phyloP scores from a whole-genome alignment of 805 yeast genomes.

The Yarrowia yakushimensis region DNA sequence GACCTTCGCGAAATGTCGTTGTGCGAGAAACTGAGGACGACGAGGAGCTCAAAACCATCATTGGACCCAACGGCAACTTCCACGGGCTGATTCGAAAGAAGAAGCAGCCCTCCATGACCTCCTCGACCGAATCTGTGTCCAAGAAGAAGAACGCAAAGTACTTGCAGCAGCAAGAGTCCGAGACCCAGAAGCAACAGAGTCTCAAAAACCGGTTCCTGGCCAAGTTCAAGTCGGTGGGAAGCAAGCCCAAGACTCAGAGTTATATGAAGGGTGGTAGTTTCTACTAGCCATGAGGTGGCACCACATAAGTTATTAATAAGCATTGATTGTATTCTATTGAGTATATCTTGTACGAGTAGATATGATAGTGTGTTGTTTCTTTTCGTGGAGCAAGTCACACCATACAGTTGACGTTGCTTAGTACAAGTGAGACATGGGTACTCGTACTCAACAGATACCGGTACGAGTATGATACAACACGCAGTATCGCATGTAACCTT shows the following conservation, averaged over 20 bases:
- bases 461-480: no score
- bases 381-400: no score
- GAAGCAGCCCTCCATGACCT: background rate
- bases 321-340: background rate
- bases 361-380: no score
- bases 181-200: background rate
- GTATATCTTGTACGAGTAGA: no score
- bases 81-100: conserved; percentile 13
- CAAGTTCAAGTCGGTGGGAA: conserved; percentile 3
- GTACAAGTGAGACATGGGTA: background rate
- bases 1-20: conserved; percentile 13
- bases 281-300: background rate
- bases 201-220: conserved; percentile 10
- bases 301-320: conserved; percentile 7
- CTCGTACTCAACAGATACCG: no score
- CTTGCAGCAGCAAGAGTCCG: background rate
- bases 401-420: no score
- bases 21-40: conserved; percentile 7
- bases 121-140: background rate
- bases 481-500: background rate
- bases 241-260: background rate
- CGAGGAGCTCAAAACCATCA: conserved; percentile 14
- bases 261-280: conserved; percentile 17
- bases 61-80: conserved; percentile 19
- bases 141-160: conserved; percentile 15